Base-by-base conservation (phyloP, 1,284 basidiomycete genomes). In the Ceratobasidium sp. region DNA sequence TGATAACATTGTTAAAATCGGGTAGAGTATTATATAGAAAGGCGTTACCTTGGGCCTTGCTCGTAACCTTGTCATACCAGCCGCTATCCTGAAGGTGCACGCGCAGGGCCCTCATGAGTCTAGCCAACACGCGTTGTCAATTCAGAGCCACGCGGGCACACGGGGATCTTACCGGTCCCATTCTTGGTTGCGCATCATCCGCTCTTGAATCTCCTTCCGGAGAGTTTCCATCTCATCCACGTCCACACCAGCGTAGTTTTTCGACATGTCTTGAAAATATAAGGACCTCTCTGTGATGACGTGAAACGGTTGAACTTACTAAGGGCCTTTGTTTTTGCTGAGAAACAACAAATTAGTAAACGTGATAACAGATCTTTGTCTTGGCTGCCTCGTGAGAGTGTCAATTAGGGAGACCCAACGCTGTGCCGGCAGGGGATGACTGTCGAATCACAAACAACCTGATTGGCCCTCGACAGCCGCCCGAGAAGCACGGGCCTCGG, bases 111-210 rank as follows among this genome's bases (percentile, higher is more conserved):
- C 67, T 36, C 67, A 71, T 71, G 31, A 71, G 53, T 15, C 67
- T 71, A 17, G 2, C 11, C 8, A 45, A 41, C 14, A 50, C 27
- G 15, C 19, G 41, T 19, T n/a, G 4, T 41, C 11, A 41, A 41
- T 41, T 41, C 36, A 41, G 11, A 4, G 4, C 11, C 36, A 11
- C 36, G 11, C 11, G 36, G 11, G 11, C 4, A 11, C 11, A 41
- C 36, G 36, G 36, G 11, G 36, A 41, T 41, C 45, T 33, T 5
- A 71, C 67, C 67, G 57, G 36, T 71, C 67, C 67, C 67, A 71
- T 33, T 71, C 67, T 27, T 71, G 67, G 22, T 56, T 71, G 24
- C 56, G 36, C 67, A 71, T 71, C 67, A 71, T 71, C 24, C 67
- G 22, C 22, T 71, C 67, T 29, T 71, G 67, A 47, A 71, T 71